phyloP scores from a whole-genome alignment of 2,329 filamentous ascomycete species.

The Trichoderma hamatum region DNA sequence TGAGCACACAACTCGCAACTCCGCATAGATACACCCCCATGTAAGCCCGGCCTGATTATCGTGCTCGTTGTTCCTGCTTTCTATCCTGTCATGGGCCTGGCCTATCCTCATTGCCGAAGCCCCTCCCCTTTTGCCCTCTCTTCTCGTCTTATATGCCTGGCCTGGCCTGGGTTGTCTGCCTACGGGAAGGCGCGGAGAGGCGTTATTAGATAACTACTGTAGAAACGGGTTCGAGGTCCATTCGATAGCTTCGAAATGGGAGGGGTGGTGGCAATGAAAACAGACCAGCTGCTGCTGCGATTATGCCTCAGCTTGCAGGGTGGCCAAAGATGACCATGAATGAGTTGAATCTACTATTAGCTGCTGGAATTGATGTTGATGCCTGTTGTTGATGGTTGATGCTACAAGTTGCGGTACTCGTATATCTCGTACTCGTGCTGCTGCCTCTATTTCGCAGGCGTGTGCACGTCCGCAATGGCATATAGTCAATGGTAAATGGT shows the following conservation, averaged over 20 bases:
- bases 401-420: not conserved
- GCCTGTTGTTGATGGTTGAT: not conserved
- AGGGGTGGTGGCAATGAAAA: not conserved
- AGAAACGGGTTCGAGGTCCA: slow-evolving; percentile 14
- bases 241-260: slow-evolving; percentile 4
- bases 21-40: slow-evolving; percentile 3
- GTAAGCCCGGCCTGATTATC: slow-evolving; percentile 16
- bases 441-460: not conserved
- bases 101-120: not conserved
- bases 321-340: not conserved
- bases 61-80: not conserved
- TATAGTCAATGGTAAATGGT: not conserved
- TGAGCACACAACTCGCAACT: slow-evolving; percentile 7
- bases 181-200: not conserved
- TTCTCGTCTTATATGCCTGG: not conserved
- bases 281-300: not conserved
- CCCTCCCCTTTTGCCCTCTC: not conserved
- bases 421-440: not conserved
- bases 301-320: slow-evolving; percentile 4
- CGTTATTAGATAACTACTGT: not conserved
- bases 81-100: not conserved
- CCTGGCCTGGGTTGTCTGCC: not conserved
- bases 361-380: not conserved
- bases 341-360: not conserved
- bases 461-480: not conserved